These are phyloP conservation scores for Ophiostoma australiae DNA, from an alignment of 2,329 filamentous ascomycete genomes.

Conservation along the genomic window DNA sequence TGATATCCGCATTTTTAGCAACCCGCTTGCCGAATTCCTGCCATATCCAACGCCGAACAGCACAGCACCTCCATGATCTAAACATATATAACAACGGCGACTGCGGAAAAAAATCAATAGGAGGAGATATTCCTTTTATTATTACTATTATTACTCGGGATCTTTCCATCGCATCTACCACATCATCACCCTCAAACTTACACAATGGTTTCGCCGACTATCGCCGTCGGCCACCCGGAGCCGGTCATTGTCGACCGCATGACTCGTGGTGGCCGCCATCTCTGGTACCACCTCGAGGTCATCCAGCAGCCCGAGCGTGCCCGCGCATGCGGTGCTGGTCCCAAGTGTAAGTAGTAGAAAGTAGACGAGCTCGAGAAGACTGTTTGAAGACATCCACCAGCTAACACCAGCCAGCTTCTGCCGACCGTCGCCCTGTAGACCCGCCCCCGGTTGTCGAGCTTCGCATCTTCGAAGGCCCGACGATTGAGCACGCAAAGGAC, in stretches of 20 bases:
- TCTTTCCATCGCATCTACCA: no score
- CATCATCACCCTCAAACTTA: neutral
- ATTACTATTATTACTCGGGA: no score
- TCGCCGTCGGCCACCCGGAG: conserved; percentile 29
- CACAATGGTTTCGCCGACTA: conserved; percentile 23
- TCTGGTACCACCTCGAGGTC: conserved; percentile 78
- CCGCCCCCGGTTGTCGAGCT: conserved; percentile 92
- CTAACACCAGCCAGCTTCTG: conserved; percentile 54
- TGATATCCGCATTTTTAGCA: neutral
- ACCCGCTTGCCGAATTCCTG: neutral
- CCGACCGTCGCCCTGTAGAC: conserved; percentile 87
- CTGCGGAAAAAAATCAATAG: neutral
- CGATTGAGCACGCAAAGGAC: conserved; percentile 58
- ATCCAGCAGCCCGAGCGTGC: conserved; percentile 93
- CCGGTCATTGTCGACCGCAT: conserved; percentile 43
- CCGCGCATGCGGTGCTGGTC: conserved; percentile 88
- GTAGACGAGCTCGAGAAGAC: neutral
- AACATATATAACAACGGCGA: neutral
- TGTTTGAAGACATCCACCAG: no score
- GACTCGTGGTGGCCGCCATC: conserved; percentile 68
- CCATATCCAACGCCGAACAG: neutral
- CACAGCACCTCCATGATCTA: neutral
- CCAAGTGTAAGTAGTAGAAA: conserved; percentile 66
- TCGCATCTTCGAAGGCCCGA: conserved; percentile 70
- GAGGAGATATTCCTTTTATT: neutral